Conservation (phyloP, 257 asterid species). For the Solanum ossicruentum region DNA sequence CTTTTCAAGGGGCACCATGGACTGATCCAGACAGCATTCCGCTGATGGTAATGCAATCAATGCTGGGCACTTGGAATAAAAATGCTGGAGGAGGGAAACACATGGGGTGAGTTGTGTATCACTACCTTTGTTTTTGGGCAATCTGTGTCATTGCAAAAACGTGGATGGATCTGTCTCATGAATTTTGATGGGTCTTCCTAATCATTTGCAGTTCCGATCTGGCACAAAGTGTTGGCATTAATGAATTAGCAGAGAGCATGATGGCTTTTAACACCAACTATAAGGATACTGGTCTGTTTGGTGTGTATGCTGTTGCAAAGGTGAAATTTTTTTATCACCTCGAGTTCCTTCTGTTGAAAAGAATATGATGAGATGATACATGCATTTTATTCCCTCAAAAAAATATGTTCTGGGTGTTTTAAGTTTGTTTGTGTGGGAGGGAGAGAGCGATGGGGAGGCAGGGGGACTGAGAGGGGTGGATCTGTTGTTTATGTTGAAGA, state of each 20-base stretch:
- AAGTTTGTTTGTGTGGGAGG: not conserved
- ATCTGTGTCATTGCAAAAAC: not conserved
- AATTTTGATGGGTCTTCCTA: constrained; percentile 7
- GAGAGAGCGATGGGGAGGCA: not conserved
- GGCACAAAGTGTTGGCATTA: constrained; percentile 59
- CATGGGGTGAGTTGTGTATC: constrained; percentile 52
- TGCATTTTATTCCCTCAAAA: not conserved
- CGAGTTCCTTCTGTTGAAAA: not conserved
- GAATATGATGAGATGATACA: not conserved
- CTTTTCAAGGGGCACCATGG: constrained; percentile 94
- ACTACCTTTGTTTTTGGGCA: not conserved
- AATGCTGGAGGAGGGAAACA: constrained; percentile 71
- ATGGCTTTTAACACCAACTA: constrained; percentile 88
- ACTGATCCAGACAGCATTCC: constrained; percentile 84
- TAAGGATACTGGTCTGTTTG: constrained; percentile 85
- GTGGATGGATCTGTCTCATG: not conserved
- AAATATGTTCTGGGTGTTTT: not conserved
- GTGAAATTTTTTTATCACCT: constrained; percentile 8
- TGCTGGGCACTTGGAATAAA: constrained; percentile 79
- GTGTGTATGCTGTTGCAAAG: constrained; percentile 86
- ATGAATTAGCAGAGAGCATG: constrained; percentile 75
- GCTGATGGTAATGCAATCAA: constrained; percentile 75
- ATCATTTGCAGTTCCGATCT: constrained; percentile 48
- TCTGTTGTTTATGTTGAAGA: not conserved
- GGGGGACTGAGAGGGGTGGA: not conserved